Percentiles rank a stretch among this genome's conserved stretches.
phyloP scores from a whole-genome alignment of 1,284 basidiomycete genomes.

The Coniophora puteana region DNA sequence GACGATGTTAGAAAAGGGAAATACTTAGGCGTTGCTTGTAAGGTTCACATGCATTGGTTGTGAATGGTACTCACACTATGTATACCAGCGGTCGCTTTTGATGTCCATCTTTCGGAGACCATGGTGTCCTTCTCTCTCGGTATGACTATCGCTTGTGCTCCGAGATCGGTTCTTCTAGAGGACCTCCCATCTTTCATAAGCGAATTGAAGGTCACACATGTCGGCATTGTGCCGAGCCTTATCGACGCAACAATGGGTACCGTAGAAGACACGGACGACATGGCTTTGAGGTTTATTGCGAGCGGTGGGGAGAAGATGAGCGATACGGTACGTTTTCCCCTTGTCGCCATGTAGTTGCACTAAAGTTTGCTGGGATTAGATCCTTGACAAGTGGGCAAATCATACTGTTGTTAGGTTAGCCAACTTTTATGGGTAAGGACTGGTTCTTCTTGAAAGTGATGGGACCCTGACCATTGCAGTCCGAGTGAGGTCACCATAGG shows the following conservation, averaged over 20 bases:
- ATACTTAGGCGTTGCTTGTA: constrained; percentile 43
- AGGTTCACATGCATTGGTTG: constrained; percentile 15
- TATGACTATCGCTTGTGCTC: constrained; percentile 42
- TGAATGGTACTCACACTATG: not conserved
- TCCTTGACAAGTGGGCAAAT: constrained; percentile 48
- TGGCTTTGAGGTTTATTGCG: constrained; percentile 40
- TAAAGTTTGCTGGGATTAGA: constrained; percentile 25
- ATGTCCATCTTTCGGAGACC: constrained; percentile 48
- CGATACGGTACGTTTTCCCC: constrained; percentile 34
- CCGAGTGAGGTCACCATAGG: constrained; percentile 49
- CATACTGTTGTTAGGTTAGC: constrained; percentile 41
- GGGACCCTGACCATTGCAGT: constrained; percentile 15
- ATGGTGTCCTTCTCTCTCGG: constrained; percentile 41
- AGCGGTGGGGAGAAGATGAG: constrained; percentile 55
- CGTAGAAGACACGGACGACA: constrained; percentile 27
- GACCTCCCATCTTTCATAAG: constrained; percentile 42
- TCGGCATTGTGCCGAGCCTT: constrained; percentile 51
- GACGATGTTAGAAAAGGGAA: constrained; percentile 32
- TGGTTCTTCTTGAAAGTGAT: constrained; percentile 1
- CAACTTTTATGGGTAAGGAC: constrained; percentile 47
- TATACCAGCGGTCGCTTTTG: constrained; percentile 40
- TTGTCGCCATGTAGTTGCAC: not conserved
- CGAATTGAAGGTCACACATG: constrained; percentile 43
- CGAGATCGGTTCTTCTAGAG: constrained; percentile 42
- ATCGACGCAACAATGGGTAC: constrained; percentile 49